Evolutionary conservation across 2,329 filamentous ascomycete genomes (phyloP), one percentile per base, ranked within the genome.

Genomic region (Aureobasidium lini): DNA sequence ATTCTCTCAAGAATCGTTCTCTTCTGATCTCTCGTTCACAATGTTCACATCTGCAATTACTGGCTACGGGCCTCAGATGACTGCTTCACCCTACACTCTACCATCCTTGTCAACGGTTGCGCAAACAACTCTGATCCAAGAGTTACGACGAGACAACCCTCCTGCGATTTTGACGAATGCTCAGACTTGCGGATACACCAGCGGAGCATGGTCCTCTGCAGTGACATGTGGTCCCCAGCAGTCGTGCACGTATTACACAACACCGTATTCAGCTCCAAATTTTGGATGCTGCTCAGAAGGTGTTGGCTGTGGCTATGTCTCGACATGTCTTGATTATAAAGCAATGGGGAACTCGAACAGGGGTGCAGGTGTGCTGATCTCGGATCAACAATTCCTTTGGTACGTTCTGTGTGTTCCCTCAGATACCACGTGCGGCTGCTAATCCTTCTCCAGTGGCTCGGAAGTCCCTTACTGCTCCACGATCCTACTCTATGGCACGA

Each of bases 241-340:
- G 4, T 42, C 49, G 2, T 60, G 59, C 29, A 49, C 36, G 34
- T 60, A 60, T 32, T 60, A 57, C 36, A 43, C 59, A 16, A 32
- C 2, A 1, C 50, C 59, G 0, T 37, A 50, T 28, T 42, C 57
- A 15, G 59, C 59, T 34, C 59, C 59, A 3, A 60, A 60, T 16
- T 60, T 57, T 28, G 59, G 59, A 5, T 60, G 59, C n/a, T 60
- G 59, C 29, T 29, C 59, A 5, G 16, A 47, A 11, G 59, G 49
- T 5, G 2, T 15, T 7, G 50, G 50, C 6, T 60, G 59, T 37
- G 59, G 31, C 31, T 60, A 60, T 32, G 43, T 60, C 5, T 60
- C 59, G 15, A 43, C 50, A 7, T 60, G 59, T 23, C 13, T 48
- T 11, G 59, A 60, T 18, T 57, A 60, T 16, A 13, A 50, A 28